Conservation (phyloP, 768 basidiomycete genomes). For the Amanita inopinata region DNA sequence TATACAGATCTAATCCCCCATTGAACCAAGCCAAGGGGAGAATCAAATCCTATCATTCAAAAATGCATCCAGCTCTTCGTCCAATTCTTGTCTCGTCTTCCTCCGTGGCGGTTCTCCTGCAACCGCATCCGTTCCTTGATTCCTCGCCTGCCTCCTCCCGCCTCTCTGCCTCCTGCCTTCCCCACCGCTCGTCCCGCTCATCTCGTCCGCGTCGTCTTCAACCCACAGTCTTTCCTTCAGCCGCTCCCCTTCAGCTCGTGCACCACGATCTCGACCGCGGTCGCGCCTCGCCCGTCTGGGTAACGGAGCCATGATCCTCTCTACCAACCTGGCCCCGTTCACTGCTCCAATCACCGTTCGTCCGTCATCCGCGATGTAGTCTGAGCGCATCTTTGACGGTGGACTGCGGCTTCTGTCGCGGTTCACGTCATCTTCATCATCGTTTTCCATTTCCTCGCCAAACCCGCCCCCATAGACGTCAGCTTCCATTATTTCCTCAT, state of each 20-base stretch:
- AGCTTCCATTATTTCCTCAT: constrained; percentile 15
- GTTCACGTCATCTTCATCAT: constrained; percentile 6
- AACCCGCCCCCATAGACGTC: no score
- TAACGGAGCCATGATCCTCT: constrained; percentile 35
- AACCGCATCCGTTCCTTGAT: constrained; percentile 18
- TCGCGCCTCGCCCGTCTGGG: constrained; percentile 30
- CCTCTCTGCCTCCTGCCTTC: constrained; percentile 13
- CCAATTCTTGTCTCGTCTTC: constrained; percentile 68
- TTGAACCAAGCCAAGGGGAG: no score
- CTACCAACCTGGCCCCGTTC: constrained; percentile 25
- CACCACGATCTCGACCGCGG: constrained; percentile 4
- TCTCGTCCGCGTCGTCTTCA: constrained; percentile 11
- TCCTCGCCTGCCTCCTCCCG: constrained; percentile 17
- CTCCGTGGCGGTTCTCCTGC: constrained; percentile 25
- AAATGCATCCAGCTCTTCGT: constrained; percentile 78
- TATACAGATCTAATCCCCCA: no score
- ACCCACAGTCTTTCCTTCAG: constrained; percentile 12
- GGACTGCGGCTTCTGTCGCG: constrained; percentile 12
- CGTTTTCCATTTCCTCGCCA: constrained; percentile 8
- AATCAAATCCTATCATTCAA: constrained; percentile 31
- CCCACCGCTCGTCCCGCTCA: constrained; percentile 11
- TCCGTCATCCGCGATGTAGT: constrained; percentile 44
- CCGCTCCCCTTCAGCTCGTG: constrained; percentile 8
- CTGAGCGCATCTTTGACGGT: constrained; percentile 55
- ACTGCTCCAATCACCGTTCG: constrained; percentile 45